Evolutionary conservation across 768 basidiomycete species (phyloP), one percentile per base, ranked within the genome.

Genomic region (Panus rudis): DNA sequence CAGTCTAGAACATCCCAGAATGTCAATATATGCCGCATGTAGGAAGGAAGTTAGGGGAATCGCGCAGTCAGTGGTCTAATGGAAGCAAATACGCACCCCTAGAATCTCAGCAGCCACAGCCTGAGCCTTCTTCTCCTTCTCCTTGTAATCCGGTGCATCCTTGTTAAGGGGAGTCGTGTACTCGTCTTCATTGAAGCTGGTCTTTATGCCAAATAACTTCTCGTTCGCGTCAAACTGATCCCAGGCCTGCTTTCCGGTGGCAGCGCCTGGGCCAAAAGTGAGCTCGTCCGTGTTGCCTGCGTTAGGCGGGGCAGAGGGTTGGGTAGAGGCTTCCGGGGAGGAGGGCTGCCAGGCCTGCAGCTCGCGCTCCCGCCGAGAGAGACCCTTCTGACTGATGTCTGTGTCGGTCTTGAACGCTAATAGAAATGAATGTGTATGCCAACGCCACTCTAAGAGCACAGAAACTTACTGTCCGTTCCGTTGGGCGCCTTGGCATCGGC

Each of bases 171-270:
- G 91, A 14, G 94, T 98, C 10, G 96, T 98, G 62, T 99, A 99
- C 25, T 81, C 59, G 45, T 94, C 88, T 67, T 99, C 96, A 56
- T 94, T 84, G 63, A 90, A 99, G 53, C 78, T 78, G 7, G 92
- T 91, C 55, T 73, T 91, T 49, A 94, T 81, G 19, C 96, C 96
- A 58, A 96, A 98, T 43, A 90, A 71, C 54, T 85, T 73, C 64
- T 98, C 94, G 63, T 98, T 99, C 31, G 71, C 89, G 16, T 81
- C 82, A 54, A 94, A 99, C 63, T 96, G 92, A 63, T 99, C 92
- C 90, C 93, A 92, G 2, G 70, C 56, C 22, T 64, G 58, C 45
- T 52, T 58, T 28, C 64, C 67, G 33, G 54, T 53, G n/a, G 53
- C 61, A 13, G 72, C 63, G 10, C 72, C 72, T 13, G 72, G 56